Evolutionary conservation across 2,329 filamentous ascomycete genomes (phyloP).

Genomic region (Exophiala xenobiotica): DNA sequence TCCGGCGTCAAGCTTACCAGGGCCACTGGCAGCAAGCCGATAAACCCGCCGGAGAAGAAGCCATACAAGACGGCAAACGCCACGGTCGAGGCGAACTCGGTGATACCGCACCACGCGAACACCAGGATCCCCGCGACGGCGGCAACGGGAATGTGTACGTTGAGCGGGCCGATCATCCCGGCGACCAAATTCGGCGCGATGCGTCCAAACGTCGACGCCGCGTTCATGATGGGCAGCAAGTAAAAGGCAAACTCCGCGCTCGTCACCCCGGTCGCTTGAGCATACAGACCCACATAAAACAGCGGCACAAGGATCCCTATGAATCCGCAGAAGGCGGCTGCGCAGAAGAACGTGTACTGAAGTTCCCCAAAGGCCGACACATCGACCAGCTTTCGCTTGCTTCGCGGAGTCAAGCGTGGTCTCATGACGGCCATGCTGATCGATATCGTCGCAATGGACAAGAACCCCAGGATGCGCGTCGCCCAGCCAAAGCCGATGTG

Average conservation of each 20-base stretch:
- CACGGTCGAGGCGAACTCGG: slow-evolving; percentile 2
- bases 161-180: slow-evolving; percentile 26
- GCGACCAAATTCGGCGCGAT: slow-evolving; percentile 2
- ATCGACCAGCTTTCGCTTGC: neutral
- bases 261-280: neutral
- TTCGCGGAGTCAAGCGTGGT: slow-evolving; percentile 38
- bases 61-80: slow-evolving; percentile 26
- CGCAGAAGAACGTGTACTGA: neutral
- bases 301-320: neutral
- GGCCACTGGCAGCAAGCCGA: slow-evolving; percentile 23
- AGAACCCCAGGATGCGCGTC: slow-evolving; percentile 63
- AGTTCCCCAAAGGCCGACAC: neutral
- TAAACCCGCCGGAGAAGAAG: slow-evolving; percentile 28
- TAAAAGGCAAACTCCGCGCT: slow-evolving; percentile 16
- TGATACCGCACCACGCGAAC: slow-evolving; percentile 24
- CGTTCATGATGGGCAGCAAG: slow-evolving; percentile 29
- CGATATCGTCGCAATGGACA: slow-evolving; percentile 49
- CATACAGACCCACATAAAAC: neutral
- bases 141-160: slow-evolving; percentile 23
- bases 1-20: slow-evolving; percentile 25
- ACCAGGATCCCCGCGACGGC: slow-evolving; percentile 18
- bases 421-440: slow-evolving; percentile 42
- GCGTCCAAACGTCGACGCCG: slow-evolving; percentile 25
- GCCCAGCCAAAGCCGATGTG: slow-evolving; percentile 63
- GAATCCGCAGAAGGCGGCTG: neutral